Conservation (phyloP, 768 basidiomycete species). For the Mycena kentingensis region DNA sequence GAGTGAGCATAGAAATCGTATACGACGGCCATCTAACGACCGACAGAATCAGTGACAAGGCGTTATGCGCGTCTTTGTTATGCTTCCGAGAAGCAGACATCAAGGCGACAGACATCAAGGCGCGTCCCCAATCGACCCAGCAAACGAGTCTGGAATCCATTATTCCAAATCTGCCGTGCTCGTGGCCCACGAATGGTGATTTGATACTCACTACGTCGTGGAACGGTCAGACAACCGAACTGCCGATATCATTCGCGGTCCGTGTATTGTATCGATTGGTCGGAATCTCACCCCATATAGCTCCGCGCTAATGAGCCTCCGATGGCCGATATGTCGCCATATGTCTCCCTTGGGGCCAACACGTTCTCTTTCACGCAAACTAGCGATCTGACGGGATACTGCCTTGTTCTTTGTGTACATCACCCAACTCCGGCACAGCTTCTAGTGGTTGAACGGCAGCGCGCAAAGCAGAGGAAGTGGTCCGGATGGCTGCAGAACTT, state of each 20-base stretch:
- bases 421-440: conserved; percentile 51
- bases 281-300: conserved; percentile 29
- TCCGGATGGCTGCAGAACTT: conserved; percentile 40
- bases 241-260: conserved; percentile 47
- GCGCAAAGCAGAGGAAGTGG: conserved; percentile 42
- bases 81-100: conserved; percentile 28
- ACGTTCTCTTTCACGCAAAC: conserved; percentile 44
- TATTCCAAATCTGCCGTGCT: conserved; percentile 32
- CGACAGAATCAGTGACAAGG: conserved; percentile 26
- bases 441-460: conserved; percentile 31
- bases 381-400: conserved; percentile 45
- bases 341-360: conserved; percentile 44
- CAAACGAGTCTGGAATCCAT: conserved; percentile 23
- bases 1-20: conserved; percentile 34
- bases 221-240: conserved; percentile 28
- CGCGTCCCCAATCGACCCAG: conserved; percentile 11
- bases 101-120: no score
- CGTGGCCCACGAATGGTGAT: conserved; percentile 45
- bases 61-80: conserved; percentile 50
- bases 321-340: conserved; percentile 52
- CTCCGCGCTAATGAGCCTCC: conserved; percentile 42
- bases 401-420: conserved; percentile 51
- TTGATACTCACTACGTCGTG: conserved; percentile 38
- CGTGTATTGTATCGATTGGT: conserved; percentile 29
- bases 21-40: conserved; percentile 27